Conservation (phyloP, 78 protist species). For the Dictyostelium discoideum region DNA sequence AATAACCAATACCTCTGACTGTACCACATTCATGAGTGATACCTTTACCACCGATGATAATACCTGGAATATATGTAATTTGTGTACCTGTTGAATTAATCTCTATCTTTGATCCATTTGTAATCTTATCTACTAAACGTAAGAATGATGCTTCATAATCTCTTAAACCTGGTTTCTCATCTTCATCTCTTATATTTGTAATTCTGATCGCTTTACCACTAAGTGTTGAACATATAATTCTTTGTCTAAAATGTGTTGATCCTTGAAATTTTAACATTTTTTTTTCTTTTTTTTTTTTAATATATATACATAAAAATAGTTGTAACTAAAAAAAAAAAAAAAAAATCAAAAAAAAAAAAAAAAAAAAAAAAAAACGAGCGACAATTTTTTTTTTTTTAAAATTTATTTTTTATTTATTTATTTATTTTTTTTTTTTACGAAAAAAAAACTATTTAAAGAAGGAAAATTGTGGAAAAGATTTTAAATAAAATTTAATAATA, state of each 20-base stretch:
- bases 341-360: no score
- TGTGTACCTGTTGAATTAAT: constrained; percentile 77
- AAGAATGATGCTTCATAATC: constrained; percentile 82
- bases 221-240: constrained; percentile 75
- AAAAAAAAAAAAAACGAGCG: no score
- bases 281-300: neutral
- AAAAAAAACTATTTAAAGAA: no score
- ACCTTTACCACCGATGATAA: constrained; percentile 73
- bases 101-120: constrained; percentile 79
- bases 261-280: constrained; percentile 79
- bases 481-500: no score
- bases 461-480: no score
- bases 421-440: no score
- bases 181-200: constrained; percentile 79
- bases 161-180: constrained; percentile 84
- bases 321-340: no score
- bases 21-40: constrained; percentile 74
- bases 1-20: constrained; percentile 64
- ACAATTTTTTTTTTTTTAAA: no score
- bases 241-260: constrained; percentile 74
- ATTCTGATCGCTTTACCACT: constrained; percentile 72
- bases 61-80: constrained; percentile 73
- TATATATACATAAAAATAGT: no score
- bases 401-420: no score
- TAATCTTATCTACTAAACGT: constrained; percentile 70